A percentile compares a stretch with the other conserved stretches of the same genome.
phyloP scores from a whole-genome alignment of 495 filamentous ascomycete species.

The Aspergillus bridgeri region DNA sequence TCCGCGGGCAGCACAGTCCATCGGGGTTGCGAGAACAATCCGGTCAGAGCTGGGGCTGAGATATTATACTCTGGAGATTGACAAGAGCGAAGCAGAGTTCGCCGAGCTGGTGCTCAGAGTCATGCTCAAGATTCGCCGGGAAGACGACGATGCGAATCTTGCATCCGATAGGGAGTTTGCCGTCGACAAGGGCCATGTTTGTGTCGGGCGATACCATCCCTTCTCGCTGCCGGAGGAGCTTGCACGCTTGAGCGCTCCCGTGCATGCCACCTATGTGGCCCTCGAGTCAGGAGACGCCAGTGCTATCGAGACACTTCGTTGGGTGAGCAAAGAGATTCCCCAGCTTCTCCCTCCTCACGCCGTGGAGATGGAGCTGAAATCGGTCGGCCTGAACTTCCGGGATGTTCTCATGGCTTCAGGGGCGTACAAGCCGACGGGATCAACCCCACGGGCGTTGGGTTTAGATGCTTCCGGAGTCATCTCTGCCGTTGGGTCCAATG shows the following conservation, averaged over 20 bases:
- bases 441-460: too few species aligned
- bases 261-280: conserved; percentile 4
- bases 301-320: too few species aligned
- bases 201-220: conserved; percentile 27
- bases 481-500: too few species aligned
- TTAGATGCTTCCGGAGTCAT: too few species aligned
- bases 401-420: too few species aligned
- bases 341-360: too few species aligned
- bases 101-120: conserved; percentile 15
- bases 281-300: too few species aligned
- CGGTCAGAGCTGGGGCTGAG: conserved; percentile 35
- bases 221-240: conserved; percentile 20
- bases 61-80: conserved; percentile 42
- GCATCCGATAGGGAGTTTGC: conserved; percentile 36
- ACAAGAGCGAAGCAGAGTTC: conserved; percentile 15
- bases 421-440: too few species aligned
- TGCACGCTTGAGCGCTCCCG: not conserved
- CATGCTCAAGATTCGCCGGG: conserved; percentile 18
- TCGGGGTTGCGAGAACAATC: conserved; percentile 41
- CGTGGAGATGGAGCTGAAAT: too few species aligned
- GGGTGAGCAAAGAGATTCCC: too few species aligned
- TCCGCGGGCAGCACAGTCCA: conserved; percentile 30
- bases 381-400: too few species aligned
- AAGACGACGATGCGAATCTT: not conserved
- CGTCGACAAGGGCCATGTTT: conserved; percentile 20